These are phyloP conservation scores for Trichoderma orchidacearum DNA, from an alignment of 495 filamentous ascomycete genomes.

Conservation along the genomic window DNA sequence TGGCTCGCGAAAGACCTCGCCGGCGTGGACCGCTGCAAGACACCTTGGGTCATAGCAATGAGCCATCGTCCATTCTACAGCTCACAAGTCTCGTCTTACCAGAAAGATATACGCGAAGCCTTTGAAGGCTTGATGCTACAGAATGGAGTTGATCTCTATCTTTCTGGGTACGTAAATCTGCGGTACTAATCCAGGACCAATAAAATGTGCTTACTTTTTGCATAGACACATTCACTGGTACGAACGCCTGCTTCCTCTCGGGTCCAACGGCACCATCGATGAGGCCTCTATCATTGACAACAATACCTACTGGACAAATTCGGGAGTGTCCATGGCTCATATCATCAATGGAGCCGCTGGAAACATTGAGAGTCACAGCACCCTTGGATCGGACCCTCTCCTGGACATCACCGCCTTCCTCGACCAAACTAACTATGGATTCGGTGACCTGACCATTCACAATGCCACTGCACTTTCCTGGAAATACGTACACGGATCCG, in stretches of 20 bases:
- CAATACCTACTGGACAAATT: slow-evolving; percentile 23
- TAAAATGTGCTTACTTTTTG: not conserved
- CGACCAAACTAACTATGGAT: slow-evolving; percentile 32
- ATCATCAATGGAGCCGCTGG: slow-evolving; percentile 19
- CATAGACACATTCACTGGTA: slow-evolving; percentile 19
- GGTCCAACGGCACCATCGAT: slow-evolving; percentile 17
- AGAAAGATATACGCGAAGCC: slow-evolving; percentile 15
- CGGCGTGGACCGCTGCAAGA: slow-evolving; percentile 33
- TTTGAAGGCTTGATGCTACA: slow-evolving; percentile 34
- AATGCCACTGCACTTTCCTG: slow-evolving; percentile 28
- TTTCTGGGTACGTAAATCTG: slow-evolving; percentile 19
- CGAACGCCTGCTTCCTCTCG: slow-evolving; percentile 24
- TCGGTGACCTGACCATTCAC: slow-evolving; percentile 32
- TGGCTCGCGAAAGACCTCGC: slow-evolving; percentile 35
- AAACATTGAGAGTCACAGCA: slow-evolving; percentile 19
- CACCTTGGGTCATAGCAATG: slow-evolving; percentile 39
- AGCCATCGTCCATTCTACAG: slow-evolving; percentile 40
- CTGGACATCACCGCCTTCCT: slow-evolving; percentile 32
- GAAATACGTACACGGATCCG: slow-evolving; percentile 30
- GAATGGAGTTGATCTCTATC: slow-evolving; percentile 35
- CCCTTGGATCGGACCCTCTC: slow-evolving; percentile 14
- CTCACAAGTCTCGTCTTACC: slow-evolving; percentile 14
- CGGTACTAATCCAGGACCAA: not conserved
- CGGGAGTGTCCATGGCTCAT: slow-evolving; percentile 19
- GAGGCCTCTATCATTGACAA: slow-evolving; percentile 16